A percentile compares a stretch with the other conserved stretches of the same genome.
Conservation (phyloP, 2,329 filamentous ascomycete genomes). For the Aspergillus ochraceus region DNA sequence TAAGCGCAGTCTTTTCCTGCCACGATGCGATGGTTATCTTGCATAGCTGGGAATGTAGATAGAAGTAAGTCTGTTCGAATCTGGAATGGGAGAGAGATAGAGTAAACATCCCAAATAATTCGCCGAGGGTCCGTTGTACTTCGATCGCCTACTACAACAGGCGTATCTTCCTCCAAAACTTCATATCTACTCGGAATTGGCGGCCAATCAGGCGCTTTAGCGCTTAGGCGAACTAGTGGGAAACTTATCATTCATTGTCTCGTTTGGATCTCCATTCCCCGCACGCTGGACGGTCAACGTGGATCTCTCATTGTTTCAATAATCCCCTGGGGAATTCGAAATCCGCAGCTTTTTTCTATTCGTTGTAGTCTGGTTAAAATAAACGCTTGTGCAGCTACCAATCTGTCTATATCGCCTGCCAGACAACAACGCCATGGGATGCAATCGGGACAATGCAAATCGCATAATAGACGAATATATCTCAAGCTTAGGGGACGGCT, state of each 20-base stretch:
- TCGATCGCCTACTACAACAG: too few relatives aligned
- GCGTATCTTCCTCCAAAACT: too few relatives aligned
- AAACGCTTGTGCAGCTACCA: background rate
- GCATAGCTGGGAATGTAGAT: too few relatives aligned
- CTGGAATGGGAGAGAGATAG: too few relatives aligned
- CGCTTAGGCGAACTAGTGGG: background rate
- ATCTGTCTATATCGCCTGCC: background rate
- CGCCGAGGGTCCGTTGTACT: too few relatives aligned
- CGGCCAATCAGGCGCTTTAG: background rate
- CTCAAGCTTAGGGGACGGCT: background rate
- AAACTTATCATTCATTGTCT: background rate
- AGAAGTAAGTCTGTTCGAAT: too few relatives aligned
- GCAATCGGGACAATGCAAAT: background rate
- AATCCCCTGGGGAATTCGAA: too few relatives aligned
- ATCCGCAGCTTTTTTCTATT: background rate
- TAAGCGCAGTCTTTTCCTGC: conserved; percentile 18
- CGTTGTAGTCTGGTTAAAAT: background rate
- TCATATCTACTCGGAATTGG: too few relatives aligned
- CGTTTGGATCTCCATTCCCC: background rate
- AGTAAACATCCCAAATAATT: too few relatives aligned
- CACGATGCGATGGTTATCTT: conserved; percentile 10
- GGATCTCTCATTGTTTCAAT: too few relatives aligned
- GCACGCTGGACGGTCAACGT: background rate
- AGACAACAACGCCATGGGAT: background rate
- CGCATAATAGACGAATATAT: background rate